Conservation (phyloP, 2,329 filamentous ascomycete genomes). For the Microsporum ferrugineum region DNA sequence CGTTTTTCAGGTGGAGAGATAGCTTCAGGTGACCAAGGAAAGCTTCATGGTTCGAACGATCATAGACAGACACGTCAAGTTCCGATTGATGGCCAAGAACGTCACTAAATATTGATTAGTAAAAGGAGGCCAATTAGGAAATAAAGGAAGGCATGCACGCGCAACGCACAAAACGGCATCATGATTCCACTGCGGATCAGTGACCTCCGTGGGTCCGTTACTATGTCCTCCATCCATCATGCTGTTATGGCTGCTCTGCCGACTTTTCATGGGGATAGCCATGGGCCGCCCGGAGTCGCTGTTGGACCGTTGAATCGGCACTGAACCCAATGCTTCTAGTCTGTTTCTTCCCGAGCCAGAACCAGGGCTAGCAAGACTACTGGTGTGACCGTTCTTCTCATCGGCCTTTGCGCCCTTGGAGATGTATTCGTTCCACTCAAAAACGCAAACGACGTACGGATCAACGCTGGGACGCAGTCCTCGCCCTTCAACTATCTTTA, state of each 20-base stretch:
- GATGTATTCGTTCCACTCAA: constrained; percentile 92
- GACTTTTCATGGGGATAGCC: constrained; percentile 92
- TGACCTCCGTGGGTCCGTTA: constrained; percentile 52
- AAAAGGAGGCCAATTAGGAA: constrained; percentile 5
- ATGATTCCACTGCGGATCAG: constrained; percentile 89
- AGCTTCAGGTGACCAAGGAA: constrained; percentile 87
- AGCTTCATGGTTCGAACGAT: constrained; percentile 70
- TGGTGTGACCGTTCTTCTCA: constrained; percentile 37
- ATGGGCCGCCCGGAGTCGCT: constrained; percentile 76
- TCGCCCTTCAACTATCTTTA: constrained; percentile 77
- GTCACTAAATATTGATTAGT: constrained; percentile 50
- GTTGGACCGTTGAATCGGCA: constrained; percentile 56
- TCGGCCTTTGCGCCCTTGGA: constrained; percentile 67
- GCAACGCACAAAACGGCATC: constrained; percentile 79
- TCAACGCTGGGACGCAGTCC: constrained; percentile 71
- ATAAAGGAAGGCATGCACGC: not conserved
- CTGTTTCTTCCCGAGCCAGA: not conserved
- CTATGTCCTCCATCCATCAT: constrained; percentile 53
- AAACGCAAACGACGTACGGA: constrained; percentile 92
- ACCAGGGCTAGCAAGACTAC: constrained; percentile 25
- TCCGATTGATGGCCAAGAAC: constrained; percentile 84
- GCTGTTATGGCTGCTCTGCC: constrained; percentile 93
- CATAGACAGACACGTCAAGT: constrained; percentile 88
- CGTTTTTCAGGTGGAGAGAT: constrained; percentile 56
- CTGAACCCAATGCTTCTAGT: constrained; percentile 26